Evolutionary conservation across 2,329 filamentous ascomycete genomes (phyloP).

Genomic region (Trichoderma pleuroti): DNA sequence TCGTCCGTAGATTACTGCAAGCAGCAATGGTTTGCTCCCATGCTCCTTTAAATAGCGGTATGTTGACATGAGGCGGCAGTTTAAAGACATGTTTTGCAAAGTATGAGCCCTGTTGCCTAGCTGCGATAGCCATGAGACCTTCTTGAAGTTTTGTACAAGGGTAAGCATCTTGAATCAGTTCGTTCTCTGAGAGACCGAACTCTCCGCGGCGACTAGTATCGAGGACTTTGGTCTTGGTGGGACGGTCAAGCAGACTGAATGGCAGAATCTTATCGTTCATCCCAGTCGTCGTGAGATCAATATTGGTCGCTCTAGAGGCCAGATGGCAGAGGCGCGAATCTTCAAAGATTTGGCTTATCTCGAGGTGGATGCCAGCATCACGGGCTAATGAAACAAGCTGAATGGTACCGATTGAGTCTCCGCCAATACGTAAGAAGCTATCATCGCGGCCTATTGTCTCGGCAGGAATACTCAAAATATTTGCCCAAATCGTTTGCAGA

Average conservation of each 20-base stretch:
- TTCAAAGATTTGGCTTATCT: background rate
- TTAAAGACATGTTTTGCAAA: background rate
- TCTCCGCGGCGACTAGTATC: background rate
- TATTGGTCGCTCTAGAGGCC: background rate
- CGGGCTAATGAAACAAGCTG: background rate
- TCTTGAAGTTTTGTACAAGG: constrained; percentile 7
- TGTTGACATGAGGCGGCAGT: background rate
- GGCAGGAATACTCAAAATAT: background rate
- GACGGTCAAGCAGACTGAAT: background rate
- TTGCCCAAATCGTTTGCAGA: constrained; percentile 1
- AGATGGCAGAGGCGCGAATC: background rate
- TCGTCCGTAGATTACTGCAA: constrained; percentile 4
- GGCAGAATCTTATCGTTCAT: background rate
- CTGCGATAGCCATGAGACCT: background rate
- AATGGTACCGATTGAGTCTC: constrained; percentile 12
- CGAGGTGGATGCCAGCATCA: background rate
- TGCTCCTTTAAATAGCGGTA: background rate
- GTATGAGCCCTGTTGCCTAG: background rate
- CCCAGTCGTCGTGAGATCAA: background rate
- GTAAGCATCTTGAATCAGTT: background rate
- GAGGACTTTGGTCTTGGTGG: background rate
- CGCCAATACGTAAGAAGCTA: constrained; percentile 15
- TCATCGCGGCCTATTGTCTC: background rate
- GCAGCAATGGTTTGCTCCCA: background rate
- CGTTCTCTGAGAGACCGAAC: background rate